Percentiles rank a stretch among this genome's conserved stretches.
Evolutionary conservation across 1,284 basidiomycete species (phyloP).

Genomic region (Hemileia vastatrix): DNA sequence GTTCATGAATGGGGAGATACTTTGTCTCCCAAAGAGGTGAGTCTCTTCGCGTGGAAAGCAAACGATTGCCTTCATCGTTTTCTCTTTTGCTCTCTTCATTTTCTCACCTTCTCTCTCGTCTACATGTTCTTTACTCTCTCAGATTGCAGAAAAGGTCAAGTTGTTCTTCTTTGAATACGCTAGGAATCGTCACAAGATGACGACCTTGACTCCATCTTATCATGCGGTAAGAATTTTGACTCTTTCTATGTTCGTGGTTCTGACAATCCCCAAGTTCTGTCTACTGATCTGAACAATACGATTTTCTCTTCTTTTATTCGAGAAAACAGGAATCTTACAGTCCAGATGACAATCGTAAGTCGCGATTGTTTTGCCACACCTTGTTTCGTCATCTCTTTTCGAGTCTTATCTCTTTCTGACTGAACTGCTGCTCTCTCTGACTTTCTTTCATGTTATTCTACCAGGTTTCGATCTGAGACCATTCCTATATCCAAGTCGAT

Average conservation of each 20-base stretch:
- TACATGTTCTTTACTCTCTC: conserved; percentile 27
- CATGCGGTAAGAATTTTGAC: conserved; percentile 58
- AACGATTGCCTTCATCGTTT: neutral
- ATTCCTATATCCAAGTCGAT: conserved; percentile 87
- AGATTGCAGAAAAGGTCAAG: conserved; percentile 97
- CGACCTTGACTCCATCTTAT: conserved; percentile 89
- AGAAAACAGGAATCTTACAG: conserved; percentile 74
- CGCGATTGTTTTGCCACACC: neutral
- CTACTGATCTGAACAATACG: neutral
- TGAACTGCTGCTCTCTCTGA: conserved; percentile 3
- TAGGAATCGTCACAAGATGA: conserved; percentile 98
- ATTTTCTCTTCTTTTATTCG: neutral
- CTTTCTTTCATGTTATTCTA: neutral
- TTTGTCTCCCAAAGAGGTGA: conserved; percentile 66
- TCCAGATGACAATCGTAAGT: conserved; percentile 85
- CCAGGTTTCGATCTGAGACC: conserved; percentile 87
- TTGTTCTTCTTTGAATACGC: conserved; percentile 95
- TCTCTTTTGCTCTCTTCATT: too few relatives aligned
- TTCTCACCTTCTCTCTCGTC: neutral
- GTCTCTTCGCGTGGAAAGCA: conserved; percentile 23
- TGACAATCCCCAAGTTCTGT: conserved; percentile 2
- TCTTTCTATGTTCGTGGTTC: conserved; percentile 46
- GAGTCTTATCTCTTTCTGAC: conserved; percentile 12
- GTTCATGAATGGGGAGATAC: conserved; percentile 76
- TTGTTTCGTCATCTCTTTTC: conserved; percentile 12